Evolutionary conservation across 2,329 filamentous ascomycete species (phyloP), one percentile per base, ranked within the genome.

Genomic region (Daldinia sp.): DNA sequence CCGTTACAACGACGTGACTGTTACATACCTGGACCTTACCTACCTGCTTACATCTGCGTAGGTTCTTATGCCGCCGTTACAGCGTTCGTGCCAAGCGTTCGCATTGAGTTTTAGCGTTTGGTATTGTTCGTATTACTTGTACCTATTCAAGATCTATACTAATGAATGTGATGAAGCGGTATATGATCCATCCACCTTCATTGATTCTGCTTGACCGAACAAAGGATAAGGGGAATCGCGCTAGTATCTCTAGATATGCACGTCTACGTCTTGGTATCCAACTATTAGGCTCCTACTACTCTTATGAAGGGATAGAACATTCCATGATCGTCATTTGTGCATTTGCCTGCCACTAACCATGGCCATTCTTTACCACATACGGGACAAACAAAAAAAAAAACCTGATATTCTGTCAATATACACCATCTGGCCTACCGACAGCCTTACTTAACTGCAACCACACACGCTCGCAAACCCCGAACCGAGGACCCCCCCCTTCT

Each of bases 1-100:
- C 54, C 39, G 54, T 67, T 53, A 37, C 58, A 67, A 53, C 46
- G 58, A 18, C 54, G 58, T 61, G 63, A 66, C 51, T 51, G 51
- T 44, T 58, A 57, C 26, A 33, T 51, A 33, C 46, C 23, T 18
- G 30, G 4, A 20, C 42, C 7, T 18, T 46, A 20, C 50, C 50
- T 35, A 35, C 28, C 39, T 56, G n/a, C 23, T n/a, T 41, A 28
- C 12, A 55, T 4, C n/a, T 37, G 37, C 5, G 18, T 42, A 28
- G 18, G n/a, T 15, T n/a, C n/a, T 5, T 37, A 54, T 33, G 28
- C 18, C 28, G 28, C 46, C 46, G n/a, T 51, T 26, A 7, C 15
- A 33, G 26, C 6, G 26, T 51, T 15, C 6, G 6, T 33, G 46
- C 46, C 46, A 51, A 51, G 46, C 7, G 15, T 15, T 51, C 33